These are phyloP conservation scores for Fusarium pseudocircinatum DNA, from an alignment of 2,329 filamentous ascomycete genomes.

Conservation along the genomic window DNA sequence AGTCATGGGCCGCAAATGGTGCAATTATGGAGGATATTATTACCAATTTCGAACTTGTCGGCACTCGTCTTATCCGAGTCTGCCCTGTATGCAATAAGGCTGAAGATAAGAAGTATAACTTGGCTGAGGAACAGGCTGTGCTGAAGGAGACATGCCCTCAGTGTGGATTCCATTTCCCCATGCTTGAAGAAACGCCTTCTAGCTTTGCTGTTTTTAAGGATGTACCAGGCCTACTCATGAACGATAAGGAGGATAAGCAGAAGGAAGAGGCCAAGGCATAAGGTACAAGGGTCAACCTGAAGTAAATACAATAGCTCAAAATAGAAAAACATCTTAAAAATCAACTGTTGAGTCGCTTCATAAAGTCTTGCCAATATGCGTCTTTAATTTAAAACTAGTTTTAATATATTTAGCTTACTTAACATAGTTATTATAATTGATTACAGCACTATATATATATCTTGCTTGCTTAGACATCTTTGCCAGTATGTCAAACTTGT, in stretches of 20 bases:
- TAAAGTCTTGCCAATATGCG: too few species aligned
- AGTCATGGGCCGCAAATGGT: conserved; percentile 23
- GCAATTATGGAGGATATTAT: conserved; percentile 38
- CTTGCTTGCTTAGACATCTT: too few species aligned
- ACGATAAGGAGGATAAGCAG: background rate
- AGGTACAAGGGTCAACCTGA: accelerated
- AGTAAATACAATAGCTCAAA: accelerated
- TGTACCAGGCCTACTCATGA: background rate
- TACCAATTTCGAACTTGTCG: conserved; percentile 35
- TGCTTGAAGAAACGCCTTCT: conserved; percentile 27
- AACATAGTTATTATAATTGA: too few species aligned
- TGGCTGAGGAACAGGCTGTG: conserved; percentile 32
- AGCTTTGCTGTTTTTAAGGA: conserved; percentile 31
- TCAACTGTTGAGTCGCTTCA: accelerated
- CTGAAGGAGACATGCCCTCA: conserved; percentile 27
- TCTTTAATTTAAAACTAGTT: too few species aligned
- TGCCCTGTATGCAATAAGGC: conserved; percentile 32
- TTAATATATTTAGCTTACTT: too few species aligned
- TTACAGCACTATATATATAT: too few species aligned
- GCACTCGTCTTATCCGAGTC: conserved; percentile 25
- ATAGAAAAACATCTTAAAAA: too few species aligned
- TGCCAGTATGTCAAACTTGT: accelerated
- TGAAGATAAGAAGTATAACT: conserved; percentile 34
- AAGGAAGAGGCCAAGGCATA: background rate
- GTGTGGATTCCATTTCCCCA: conserved; percentile 30